Base-by-base conservation (phyloP, 108 stramenopile genomes). In the Epipyxis sp. region DNA sequence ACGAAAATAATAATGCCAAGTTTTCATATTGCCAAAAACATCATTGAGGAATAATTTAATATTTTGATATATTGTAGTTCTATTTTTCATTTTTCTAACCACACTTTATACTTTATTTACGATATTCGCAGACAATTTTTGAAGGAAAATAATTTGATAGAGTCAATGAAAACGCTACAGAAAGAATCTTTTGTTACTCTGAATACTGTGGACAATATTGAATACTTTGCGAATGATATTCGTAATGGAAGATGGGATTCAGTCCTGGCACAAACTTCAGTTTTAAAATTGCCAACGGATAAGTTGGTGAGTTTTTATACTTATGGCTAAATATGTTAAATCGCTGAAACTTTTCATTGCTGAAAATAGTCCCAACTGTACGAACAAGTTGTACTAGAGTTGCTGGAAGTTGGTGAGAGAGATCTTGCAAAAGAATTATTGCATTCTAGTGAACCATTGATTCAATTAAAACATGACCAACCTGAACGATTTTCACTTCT, bases 101-200 rank as follows among this genome's bases (percentile, higher is more conserved):
- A 65, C 16, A 65, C 34, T 41, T 71, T 84, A n/a, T 45, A 59
- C 41, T 86, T 87, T 46, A 85, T 89, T 40, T 45, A 87, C 41
- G 59, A 85, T 35, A 77, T 89, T 27, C 82, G 88, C 77, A 80
- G 87, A 13, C 89, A 89, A 72, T 89, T 87, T 54, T 59, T 87
- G 46, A 59, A 82, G 81, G 89, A 89, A 50, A 67, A 86, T 57
- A 76, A 84, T 42, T 72, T 89, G 45, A 50, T 41, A 35, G 44
- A 43, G 39, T 80, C 86, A 20, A 62, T 87, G 32, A 45, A 57
- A n/a, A 27, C 79, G 27, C 83, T 88, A 32, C 86, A 89, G 62
- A 35, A 59, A 16, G 88, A 89, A 78, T 46, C 82, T 1, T 82
- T 62, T 44, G 84, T 88, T 1, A 43, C 76, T 0, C 78, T 88